Conservation (phyloP, 2,329 filamentous ascomycete species). For the Alternaria dauci region DNA sequence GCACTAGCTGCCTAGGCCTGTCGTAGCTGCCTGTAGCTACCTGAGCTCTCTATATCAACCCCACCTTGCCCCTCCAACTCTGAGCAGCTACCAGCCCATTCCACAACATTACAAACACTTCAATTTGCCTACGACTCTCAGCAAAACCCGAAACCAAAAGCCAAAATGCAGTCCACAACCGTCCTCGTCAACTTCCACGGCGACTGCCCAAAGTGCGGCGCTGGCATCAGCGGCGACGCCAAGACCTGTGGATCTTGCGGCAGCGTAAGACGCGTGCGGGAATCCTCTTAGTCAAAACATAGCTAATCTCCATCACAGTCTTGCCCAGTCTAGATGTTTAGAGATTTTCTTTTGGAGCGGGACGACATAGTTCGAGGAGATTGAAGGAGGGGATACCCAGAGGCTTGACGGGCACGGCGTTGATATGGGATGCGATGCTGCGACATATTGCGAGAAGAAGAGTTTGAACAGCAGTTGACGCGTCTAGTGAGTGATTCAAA, state of each 20-base stretch:
- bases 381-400: not conserved
- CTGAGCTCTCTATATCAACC: constrained; percentile 43
- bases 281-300: not conserved
- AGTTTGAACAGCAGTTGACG: not conserved
- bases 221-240: constrained; percentile 36
- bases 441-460: not conserved
- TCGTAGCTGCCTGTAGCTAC: constrained; percentile 25
- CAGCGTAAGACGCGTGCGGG: constrained; percentile 29
- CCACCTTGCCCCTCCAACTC: constrained; percentile 45
- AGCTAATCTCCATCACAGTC: constrained; percentile 18
- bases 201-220: constrained; percentile 53
- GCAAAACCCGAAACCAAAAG: not conserved
- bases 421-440: not conserved
- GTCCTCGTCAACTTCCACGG: constrained; percentile 45
- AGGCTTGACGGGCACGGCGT: not conserved
- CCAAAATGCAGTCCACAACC: constrained; percentile 40
- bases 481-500: not conserved
- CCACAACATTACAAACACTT: not conserved
- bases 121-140: not conserved
- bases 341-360: not conserved
- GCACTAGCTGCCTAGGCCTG: constrained; percentile 34
- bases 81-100: constrained; percentile 21
- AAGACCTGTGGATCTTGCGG: constrained; percentile 53
- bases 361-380: constrained; percentile 5
- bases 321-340: constrained; percentile 33